phyloP scores from a whole-genome alignment of 352 stramenopile species.

The Paralagenidium karlingii region DNA sequence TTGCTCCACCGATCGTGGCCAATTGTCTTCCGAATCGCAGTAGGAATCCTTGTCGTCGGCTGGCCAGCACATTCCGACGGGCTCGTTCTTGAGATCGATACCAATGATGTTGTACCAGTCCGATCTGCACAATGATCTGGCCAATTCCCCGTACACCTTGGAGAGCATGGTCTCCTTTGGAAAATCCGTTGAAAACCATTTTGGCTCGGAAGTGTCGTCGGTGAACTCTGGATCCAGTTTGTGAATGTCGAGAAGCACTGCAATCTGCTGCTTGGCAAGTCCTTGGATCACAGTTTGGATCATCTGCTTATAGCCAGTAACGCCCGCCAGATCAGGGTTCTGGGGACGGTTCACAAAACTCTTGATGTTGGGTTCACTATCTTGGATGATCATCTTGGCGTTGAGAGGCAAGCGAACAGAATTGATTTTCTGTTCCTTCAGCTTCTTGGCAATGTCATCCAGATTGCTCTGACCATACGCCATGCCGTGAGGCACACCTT shows the following conservation, averaged over 20 bases:
- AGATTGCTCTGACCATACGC: slow-evolving; percentile 50
- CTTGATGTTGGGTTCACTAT: slow-evolving; percentile 40
- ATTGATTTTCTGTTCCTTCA: slow-evolving; percentile 59
- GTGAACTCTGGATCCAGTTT: slow-evolving; percentile 71
- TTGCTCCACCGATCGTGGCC: slow-evolving; percentile 57
- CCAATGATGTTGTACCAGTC: slow-evolving; percentile 79
- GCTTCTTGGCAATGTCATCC: slow-evolving; percentile 40
- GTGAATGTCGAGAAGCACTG: slow-evolving; percentile 72
- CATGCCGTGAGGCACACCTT: slow-evolving; percentile 65
- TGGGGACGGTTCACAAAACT: slow-evolving; percentile 49
- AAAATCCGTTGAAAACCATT: slow-evolving; percentile 59
- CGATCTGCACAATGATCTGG: slow-evolving; percentile 48
- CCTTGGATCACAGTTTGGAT: slow-evolving; percentile 77
- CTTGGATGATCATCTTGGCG: slow-evolving; percentile 70
- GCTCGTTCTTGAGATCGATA: slow-evolving; percentile 77
- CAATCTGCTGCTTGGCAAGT: slow-evolving; percentile 67
- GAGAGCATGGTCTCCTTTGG: slow-evolving; percentile 33
- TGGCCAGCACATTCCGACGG: slow-evolving; percentile 57
- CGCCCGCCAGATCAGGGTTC: slow-evolving; percentile 43
- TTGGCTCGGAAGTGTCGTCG: slow-evolving; percentile 47
- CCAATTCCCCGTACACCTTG: slow-evolving; percentile 63
- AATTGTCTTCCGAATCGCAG: slow-evolving; percentile 44
- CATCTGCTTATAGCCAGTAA: slow-evolving; percentile 63
- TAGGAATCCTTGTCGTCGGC: slow-evolving; percentile 34
- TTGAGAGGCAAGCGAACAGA: slow-evolving; percentile 67